phyloP scores from a whole-genome alignment of 73 alveolate species.

The Paramecium bursaria region DNA sequence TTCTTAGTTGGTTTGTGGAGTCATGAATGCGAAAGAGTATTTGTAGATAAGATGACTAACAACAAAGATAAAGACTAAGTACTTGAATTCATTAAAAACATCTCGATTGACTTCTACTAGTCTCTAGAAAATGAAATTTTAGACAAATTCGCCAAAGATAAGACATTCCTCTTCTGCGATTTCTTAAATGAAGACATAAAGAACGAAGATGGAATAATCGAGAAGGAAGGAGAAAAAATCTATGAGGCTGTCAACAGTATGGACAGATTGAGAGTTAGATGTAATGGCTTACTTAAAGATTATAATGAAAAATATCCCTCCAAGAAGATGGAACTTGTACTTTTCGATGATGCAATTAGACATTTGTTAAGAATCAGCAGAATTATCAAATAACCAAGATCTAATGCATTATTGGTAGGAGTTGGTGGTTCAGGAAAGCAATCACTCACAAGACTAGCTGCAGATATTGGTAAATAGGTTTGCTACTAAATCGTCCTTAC shows the following conservation, averaged over 20 bases:
- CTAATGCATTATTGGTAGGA: slow-evolving; percentile 98
- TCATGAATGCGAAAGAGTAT: slow-evolving; percentile 99
- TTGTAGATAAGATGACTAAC: slow-evolving; percentile 98
- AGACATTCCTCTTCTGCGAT: slow-evolving; percentile 85
- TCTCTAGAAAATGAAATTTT: slow-evolving; percentile 65
- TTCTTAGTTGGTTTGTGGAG: slow-evolving; percentile 99
- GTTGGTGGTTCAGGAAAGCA: slow-evolving; percentile 99
- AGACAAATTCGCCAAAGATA: slow-evolving; percentile 72
- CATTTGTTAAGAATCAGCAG: slow-evolving; percentile 98
- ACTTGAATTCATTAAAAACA: slow-evolving; percentile 80
- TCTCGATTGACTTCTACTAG: slow-evolving; percentile 73
- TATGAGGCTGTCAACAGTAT: slow-evolving; percentile 97
- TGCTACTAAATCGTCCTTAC: slow-evolving; percentile 92
- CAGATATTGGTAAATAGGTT: slow-evolving; percentile 82
- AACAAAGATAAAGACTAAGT: slow-evolving; percentile 96
- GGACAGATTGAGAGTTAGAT: slow-evolving; percentile 90
- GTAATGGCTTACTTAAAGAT: slow-evolving; percentile 83
- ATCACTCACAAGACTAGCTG: slow-evolving; percentile 98
- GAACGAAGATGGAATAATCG: slow-evolving; percentile 95
- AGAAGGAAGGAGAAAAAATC: slow-evolving; percentile 92
- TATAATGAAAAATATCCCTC: slow-evolving; percentile 94
- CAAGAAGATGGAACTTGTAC: slow-evolving; percentile 98
- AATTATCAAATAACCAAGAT: slow-evolving; percentile 97
- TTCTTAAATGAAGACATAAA: slow-evolving; percentile 90
- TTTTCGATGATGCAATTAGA: slow-evolving; percentile 99